Base-by-base conservation (phyloP, 768 basidiomycete genomes). In the Amanita jacksonii region DNA sequence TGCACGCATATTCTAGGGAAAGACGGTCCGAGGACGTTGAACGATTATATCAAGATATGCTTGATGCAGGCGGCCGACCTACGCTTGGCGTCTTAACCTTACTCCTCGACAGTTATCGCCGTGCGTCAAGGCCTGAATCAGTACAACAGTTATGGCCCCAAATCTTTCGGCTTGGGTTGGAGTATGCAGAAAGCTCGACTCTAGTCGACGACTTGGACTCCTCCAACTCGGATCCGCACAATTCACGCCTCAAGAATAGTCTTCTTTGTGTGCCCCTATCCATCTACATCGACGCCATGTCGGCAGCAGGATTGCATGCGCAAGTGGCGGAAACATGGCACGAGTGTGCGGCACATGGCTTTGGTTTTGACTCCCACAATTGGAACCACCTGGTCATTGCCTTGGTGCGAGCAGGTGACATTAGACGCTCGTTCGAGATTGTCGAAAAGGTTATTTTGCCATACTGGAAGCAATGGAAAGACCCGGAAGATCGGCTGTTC, bases 311-410 rank as follows among this genome's bases (percentile, higher is more conserved):
- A 1, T 56, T 65, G 28, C 82, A 91, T 52, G 49, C 56, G 6
- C 73, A 79, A 47, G 70, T 93, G 35, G 72, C 79, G 12, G 54
- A 57, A 3, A 66, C 73, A 0, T 97, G 94, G 92, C 63, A 66
- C n/a, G 57, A 65, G 23, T 70, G 87, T 39, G 73, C 74, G 48
- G 51, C 60, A 8, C 60, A 67, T 8, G 86, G 87, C 1, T 84
- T 93, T 52, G 69, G 69, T 9, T 89, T 91, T 58, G 88, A 93
- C 57, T 73, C 85, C 9, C 79, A 85, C 53, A 97, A 96, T 59
- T 98, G 90, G 86, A 96, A 94, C 54, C 79, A 87, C 53, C 70
- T 96, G 20, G 73, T 71, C 19, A 68, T 83, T 8, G 83, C 80
- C 10, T 70, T 93, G 18, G 68, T 90, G 30, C 79, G 85, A 23